Conservation (phyloP, 2,329 filamentous ascomycete species). For the Cryphonectria radicalis region DNA sequence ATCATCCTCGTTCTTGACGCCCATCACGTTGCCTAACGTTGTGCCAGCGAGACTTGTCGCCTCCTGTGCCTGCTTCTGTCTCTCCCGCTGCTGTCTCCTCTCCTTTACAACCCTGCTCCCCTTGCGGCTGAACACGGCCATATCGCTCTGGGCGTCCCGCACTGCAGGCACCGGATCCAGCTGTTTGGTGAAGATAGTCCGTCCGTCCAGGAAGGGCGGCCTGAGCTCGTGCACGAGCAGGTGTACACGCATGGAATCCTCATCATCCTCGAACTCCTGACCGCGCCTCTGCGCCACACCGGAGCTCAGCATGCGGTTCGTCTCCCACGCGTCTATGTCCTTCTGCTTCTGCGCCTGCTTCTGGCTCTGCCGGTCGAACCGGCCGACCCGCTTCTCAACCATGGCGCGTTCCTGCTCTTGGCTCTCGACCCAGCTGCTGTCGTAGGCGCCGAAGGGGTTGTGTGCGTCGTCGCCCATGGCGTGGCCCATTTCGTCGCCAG, state of each 20-base stretch:
- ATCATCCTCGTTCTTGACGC: constrained; percentile 90
- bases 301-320: constrained; percentile 96
- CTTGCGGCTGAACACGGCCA: constrained; percentile 97
- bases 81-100: constrained; percentile 86
- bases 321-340: constrained; percentile 98
- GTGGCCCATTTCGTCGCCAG: constrained; percentile 79
- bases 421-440: constrained; percentile 70
- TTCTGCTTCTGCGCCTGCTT: constrained; percentile 84
- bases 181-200: constrained; percentile 96
- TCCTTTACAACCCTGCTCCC: constrained; percentile 93
- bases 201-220: constrained; percentile 92
- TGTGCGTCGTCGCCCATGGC: constrained; percentile 90
- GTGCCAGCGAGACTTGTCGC: constrained; percentile 93
- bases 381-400: constrained; percentile 78
- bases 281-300: constrained; percentile 88
- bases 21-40: constrained; percentile 91
- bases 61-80: constrained; percentile 91
- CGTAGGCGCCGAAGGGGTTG: constrained; percentile 83
- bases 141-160: constrained; percentile 92
- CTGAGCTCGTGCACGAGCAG: constrained; percentile 90
- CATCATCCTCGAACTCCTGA: constrained; percentile 84
- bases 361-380: constrained; percentile 68
- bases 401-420: constrained; percentile 74
- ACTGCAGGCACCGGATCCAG: constrained; percentile 93
- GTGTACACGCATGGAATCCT: constrained; percentile 88